These are phyloP conservation scores for Kodamaea sp. DNA, from an alignment of 1,139 yeast genomes.

Conservation along the genomic window DNA sequence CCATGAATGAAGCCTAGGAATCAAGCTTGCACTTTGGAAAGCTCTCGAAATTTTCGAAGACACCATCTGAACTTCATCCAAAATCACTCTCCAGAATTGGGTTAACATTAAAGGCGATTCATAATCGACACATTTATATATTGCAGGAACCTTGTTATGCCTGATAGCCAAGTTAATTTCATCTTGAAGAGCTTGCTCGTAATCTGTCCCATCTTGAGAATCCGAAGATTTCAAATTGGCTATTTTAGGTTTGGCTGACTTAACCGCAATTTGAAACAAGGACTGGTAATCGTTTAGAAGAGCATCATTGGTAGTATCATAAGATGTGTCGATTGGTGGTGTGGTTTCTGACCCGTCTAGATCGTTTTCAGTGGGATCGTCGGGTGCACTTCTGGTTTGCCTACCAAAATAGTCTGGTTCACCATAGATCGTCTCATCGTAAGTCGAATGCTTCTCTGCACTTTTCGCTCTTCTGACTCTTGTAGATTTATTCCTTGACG, in stretches of 20 bases:
- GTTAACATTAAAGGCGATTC: slow-evolving; percentile 80
- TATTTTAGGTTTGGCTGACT: slow-evolving; percentile 27
- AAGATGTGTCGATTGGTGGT: background rate
- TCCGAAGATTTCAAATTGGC: slow-evolving; percentile 29
- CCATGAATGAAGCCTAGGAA: slow-evolving; percentile 91
- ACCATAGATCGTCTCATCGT: too few species aligned
- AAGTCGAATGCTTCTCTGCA: slow-evolving; percentile 8
- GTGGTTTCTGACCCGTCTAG: slow-evolving; percentile 1
- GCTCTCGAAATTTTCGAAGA: slow-evolving; percentile 72
- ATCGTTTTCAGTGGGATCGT: background rate
- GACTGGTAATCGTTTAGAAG: slow-evolving; percentile 27
- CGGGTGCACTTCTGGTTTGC: background rate
- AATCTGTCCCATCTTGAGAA: slow-evolving; percentile 31
- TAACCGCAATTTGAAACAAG: slow-evolving; percentile 31
- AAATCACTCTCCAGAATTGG: slow-evolving; percentile 87
- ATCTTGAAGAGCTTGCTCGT: slow-evolving; percentile 38
- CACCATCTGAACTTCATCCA: slow-evolving; percentile 96
- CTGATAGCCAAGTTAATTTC: slow-evolving; percentile 35
- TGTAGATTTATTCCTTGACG: slow-evolving; percentile 58
- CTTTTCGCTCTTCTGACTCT: slow-evolving; percentile 26
- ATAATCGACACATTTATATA: slow-evolving; percentile 44
- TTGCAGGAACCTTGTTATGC: slow-evolving; percentile 31
- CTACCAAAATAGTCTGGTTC: slow-evolving; percentile 1
- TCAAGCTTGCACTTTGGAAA: slow-evolving; percentile 73
- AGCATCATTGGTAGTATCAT: slow-evolving; percentile 7